Evolutionary conservation across 2,329 filamentous ascomycete genomes (phyloP), one percentile per base, ranked within the genome.

Genomic region (Thielaviopsis populi): DNA sequence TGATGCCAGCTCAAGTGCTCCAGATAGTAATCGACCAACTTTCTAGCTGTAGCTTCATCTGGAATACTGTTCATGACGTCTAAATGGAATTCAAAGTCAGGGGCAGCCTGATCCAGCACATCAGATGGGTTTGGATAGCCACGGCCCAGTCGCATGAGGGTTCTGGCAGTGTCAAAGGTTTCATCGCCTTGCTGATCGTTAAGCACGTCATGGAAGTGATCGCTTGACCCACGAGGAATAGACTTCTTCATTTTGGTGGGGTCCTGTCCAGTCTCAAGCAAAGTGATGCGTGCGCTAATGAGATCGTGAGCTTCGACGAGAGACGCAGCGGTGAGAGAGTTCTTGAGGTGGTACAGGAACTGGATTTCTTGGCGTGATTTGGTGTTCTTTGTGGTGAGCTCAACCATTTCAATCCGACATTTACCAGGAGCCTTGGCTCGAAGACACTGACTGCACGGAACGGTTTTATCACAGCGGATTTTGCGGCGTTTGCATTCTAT

Each of bases 381-480:
- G 33, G 64, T 66, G 64, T 66, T 61, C 56, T 66, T 66, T 37
- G 64, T 66, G 22, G 64, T 66, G 17, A 66, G 48, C 56, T 66
- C 64, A 5, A 66, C 64, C n/a, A 61, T 66, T 42, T 66, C 64
- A 17, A 66, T 61, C 6, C 61, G 61, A 40, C 64, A 66, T 22
- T 56, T 54, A 17, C 59, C 56, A 7, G 64, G 64, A 13, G 64
- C 61, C 30, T 66, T 66, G 17, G 64, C 64, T 11, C 62, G 54
- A 27, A 66, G 54, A 61, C 64, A 66, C 24, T 66, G 64, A 19
- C 46, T 66, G 40, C 64, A 66, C 6, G 64, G 64, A 13, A 66
- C 61, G 4, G 64, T 66, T 40, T 66, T 66, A 15, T 66, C 64
- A 33, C 64, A 66, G 3, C 64, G 64, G 7, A 66, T 66, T 53